A percentile compares a stretch with the other conserved stretches of the same genome.
Conservation (phyloP, 805 yeast genomes). For the Starmerella roubikii region DNA sequence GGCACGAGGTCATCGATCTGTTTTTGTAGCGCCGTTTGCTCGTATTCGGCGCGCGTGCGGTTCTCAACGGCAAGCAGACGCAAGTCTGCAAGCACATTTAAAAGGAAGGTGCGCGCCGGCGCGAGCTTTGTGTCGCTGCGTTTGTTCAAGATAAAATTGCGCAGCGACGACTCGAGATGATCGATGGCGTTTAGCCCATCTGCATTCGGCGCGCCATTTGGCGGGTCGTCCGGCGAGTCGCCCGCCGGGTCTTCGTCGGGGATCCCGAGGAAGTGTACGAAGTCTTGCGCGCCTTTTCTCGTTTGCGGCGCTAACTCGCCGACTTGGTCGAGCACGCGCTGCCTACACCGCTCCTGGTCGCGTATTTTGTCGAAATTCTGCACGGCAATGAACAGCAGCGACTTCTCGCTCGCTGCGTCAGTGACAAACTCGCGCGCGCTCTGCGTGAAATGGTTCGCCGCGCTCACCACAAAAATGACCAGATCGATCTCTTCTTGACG, state of each 20-base stretch:
- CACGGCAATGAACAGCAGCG: slow-evolving; percentile 84
- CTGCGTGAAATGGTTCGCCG: slow-evolving; percentile 89
- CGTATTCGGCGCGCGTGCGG: slow-evolving; percentile 38
- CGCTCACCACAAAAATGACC: slow-evolving; percentile 89
- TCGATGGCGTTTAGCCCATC: slow-evolving; percentile 41
- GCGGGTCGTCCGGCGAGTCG: slow-evolving; percentile 15
- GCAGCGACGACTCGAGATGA: slow-evolving; percentile 65
- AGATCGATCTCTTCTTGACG: slow-evolving; percentile 95
- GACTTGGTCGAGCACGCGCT: slow-evolving; percentile 71
- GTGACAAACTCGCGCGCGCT: slow-evolving; percentile 90
- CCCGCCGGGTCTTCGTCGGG: slow-evolving; percentile 23
- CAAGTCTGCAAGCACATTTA: slow-evolving; percentile 57
- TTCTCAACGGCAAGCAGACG: slow-evolving; percentile 48
- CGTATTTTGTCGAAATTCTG: slow-evolving; percentile 79
- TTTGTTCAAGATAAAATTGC: slow-evolving; percentile 78
- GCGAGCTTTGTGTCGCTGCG: slow-evolving; percentile 75
- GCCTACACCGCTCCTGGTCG: slow-evolving; percentile 67
- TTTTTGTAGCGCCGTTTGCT: slow-evolving; percentile 27
- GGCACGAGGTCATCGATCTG: slow-evolving; percentile 52
- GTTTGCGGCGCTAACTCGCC: slow-evolving; percentile 80
- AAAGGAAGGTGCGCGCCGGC: slow-evolving; percentile 82
- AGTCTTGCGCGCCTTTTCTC: slow-evolving; percentile 71
- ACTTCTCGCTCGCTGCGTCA: slow-evolving; percentile 80
- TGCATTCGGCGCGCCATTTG: slow-evolving; percentile 11
- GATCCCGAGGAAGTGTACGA: slow-evolving; percentile 63